Evolutionary conservation across 805 yeast genomes (phyloP).

Genomic region (Dipodascus geniculatus): DNA sequence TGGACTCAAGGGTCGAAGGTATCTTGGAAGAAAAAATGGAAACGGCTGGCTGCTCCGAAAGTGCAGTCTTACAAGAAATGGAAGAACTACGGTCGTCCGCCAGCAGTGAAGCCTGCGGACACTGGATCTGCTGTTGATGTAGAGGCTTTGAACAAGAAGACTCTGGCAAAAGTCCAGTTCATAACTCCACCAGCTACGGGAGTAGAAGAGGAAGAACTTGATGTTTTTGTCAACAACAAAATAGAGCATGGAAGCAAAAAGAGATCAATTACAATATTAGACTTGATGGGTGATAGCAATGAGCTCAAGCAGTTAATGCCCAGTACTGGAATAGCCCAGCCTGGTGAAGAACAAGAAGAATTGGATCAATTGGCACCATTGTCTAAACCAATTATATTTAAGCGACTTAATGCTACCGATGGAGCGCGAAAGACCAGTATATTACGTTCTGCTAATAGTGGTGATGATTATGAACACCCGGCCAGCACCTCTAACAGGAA

Average conservation of each 20-base stretch:
- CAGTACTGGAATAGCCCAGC: not conserved
- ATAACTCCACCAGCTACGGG: not conserved
- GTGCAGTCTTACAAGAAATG: not conserved
- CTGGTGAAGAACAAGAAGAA: not conserved
- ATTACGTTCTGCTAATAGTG: too few species aligned
- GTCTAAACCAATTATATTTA: too few species aligned
- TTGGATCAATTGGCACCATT: not conserved
- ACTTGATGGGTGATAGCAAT: not conserved
- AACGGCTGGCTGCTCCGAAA: not conserved
- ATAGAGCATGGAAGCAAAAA: not conserved
- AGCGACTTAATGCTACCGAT: too few species aligned
- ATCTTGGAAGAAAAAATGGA: constrained; percentile 6
- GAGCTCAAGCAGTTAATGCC: not conserved
- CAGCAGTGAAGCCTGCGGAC: not conserved
- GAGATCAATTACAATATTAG: not conserved
- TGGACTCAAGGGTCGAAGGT: constrained; percentile 12
- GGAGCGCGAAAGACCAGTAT: too few species aligned
- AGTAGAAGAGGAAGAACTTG: not conserved
- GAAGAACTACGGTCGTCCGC: not conserved
- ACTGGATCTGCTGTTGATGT: not conserved
- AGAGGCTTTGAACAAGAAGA: not conserved
- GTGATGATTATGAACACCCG: too few species aligned
- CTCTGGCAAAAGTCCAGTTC: not conserved
- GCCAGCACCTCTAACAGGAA: too few species aligned
- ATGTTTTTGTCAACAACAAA: too few species aligned